Evolutionary conservation across 306 rosid genomes (phyloP).

Genomic region (Oxytropis ochrocephala): DNA sequence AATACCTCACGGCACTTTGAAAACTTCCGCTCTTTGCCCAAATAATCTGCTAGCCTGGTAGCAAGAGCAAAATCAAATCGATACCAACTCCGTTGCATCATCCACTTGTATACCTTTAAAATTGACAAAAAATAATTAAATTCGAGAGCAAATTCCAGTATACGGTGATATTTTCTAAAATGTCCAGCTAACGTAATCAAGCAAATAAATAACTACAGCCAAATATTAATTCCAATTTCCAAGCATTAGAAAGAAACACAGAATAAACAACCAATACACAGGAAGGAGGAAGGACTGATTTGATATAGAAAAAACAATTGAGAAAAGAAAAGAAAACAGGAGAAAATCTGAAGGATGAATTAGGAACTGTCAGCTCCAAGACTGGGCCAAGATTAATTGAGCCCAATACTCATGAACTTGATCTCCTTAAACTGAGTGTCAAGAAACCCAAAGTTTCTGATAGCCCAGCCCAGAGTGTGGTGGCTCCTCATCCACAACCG

Average conservation of each 20-base stretch:
- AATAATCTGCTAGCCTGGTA: conserved; percentile 81
- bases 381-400: too few species aligned
- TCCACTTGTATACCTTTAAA: conserved; percentile 88
- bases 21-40: conserved; percentile 88
- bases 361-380: too few species aligned
- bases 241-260: background rate
- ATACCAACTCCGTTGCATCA: conserved; percentile 82
- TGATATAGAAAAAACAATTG: background rate
- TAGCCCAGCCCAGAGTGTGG: too few species aligned
- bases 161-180: background rate
- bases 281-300: background rate
- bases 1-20: conserved; percentile 89
- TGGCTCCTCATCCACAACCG: too few species aligned
- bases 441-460: too few species aligned
- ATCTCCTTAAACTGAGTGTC: too few species aligned
- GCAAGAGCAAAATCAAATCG: conserved; percentile 80
- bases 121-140: background rate
- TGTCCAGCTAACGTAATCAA: background rate
- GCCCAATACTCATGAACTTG: too few species aligned
- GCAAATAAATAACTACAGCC: conserved; percentile 1
- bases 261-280: background rate
- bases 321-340: too few species aligned
- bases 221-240: background rate
- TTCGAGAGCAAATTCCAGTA: conserved; percentile 1
- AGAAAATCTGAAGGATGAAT: too few species aligned